phyloP scores from a whole-genome alignment of 2,329 filamentous ascomycete species.

The Cryphonectria japonica region DNA sequence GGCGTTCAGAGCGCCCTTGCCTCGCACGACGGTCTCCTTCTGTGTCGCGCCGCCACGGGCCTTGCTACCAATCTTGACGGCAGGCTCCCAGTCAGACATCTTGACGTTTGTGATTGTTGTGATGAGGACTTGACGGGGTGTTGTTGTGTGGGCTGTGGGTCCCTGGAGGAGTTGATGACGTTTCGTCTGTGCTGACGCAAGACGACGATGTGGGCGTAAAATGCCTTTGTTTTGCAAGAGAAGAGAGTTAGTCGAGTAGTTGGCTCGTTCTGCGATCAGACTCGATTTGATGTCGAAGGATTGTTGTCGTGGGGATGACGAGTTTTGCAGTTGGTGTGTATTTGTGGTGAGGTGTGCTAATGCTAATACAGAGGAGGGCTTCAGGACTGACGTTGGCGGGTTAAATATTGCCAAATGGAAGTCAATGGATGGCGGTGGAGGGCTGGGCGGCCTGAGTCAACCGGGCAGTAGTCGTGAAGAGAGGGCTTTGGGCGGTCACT shows the following conservation, averaged over 20 bases:
- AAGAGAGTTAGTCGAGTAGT: neutral
- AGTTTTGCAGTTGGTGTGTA: conserved; percentile 23
- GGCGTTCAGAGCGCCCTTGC: conserved; percentile 83
- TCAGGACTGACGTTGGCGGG: conserved; percentile 15
- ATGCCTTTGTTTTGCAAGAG: neutral
- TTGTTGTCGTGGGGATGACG: conserved; percentile 19
- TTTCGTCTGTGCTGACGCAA: conserved; percentile 28
- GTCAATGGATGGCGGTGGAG: conserved; percentile 39
- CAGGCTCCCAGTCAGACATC: conserved; percentile 80
- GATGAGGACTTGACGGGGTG: conserved; percentile 14
- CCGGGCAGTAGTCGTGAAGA: conserved; percentile 35
- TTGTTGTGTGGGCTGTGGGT: conserved; percentile 25
- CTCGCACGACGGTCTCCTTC: conserved; percentile 87
- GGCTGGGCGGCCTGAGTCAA: conserved; percentile 37
- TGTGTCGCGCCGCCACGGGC: conserved; percentile 66
- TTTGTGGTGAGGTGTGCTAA: conserved; percentile 12
- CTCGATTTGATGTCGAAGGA: neutral
- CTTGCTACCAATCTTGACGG: conserved; percentile 94
- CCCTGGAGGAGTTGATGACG: conserved; percentile 26
- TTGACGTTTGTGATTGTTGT: conserved; percentile 51
- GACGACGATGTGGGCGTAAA: neutral
- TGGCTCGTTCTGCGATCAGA: neutral
- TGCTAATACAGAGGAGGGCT: conserved; percentile 1
- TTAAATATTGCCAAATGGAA: conserved; percentile 34
- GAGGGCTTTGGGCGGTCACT: neutral